Conservation (phyloP, 352 stramenopile species). For the Phytopythium montanum region DNA sequence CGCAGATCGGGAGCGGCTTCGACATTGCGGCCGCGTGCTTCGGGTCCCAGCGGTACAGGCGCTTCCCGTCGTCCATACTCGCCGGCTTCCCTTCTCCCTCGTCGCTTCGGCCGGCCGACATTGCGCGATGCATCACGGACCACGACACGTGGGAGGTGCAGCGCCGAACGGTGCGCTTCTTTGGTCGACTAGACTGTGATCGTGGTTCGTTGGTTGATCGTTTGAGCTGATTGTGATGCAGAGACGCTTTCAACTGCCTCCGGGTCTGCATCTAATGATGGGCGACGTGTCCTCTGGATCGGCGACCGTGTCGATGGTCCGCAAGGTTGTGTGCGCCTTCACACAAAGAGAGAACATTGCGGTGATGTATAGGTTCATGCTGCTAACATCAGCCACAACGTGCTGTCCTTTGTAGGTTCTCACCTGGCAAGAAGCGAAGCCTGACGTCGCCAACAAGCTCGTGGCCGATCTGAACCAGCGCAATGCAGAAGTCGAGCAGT, state of each 20-base stretch:
- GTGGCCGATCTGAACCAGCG: conserved; percentile 10
- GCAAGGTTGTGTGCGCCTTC: conserved; percentile 40
- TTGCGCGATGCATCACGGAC: conserved; percentile 48
- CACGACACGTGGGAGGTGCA: conserved; percentile 37
- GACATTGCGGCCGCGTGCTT: conserved; percentile 94
- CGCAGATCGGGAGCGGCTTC: conserved; percentile 95
- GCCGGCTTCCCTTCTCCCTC: conserved; percentile 42
- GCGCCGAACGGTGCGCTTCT: conserved; percentile 37
- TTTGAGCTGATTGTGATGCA: conserved; percentile 14
- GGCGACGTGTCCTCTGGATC: conserved; percentile 95
- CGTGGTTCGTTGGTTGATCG: conserved; percentile 3
- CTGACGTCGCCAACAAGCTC: conserved; percentile 13
- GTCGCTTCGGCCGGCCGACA: conserved; percentile 46
- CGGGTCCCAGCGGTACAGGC: conserved; percentile 93
- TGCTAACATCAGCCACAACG: not conserved
- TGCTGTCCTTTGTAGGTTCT: conserved; percentile 15
- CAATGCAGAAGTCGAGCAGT: conserved; percentile 21
- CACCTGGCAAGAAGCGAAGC: conserved; percentile 22
- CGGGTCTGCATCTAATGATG: conserved; percentile 89
- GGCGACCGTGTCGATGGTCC: conserved; percentile 83
- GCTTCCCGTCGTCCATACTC: conserved; percentile 75
- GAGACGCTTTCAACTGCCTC: conserved; percentile 60
- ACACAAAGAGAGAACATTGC: not conserved
- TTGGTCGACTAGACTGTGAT: not conserved
- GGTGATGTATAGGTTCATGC: not conserved